Evolutionary conservation across 768 basidiomycete genomes (phyloP), one percentile per base, ranked within the genome.

Genomic region (Tephrocybe sp.): DNA sequence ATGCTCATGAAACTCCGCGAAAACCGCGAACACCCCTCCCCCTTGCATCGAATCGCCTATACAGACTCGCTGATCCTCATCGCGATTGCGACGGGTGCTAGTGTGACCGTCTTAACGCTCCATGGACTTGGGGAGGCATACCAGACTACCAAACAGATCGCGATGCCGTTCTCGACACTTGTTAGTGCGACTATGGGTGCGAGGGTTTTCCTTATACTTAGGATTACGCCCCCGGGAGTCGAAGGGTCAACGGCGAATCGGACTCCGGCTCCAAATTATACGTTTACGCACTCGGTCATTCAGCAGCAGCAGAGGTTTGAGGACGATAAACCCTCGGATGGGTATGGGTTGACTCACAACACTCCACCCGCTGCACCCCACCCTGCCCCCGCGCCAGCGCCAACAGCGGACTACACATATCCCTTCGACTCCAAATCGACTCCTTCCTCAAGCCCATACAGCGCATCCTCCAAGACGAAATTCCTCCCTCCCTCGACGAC

Each of bases 101-200:
- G 43, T 37, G 16, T 49, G 21, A 22, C 54, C 1, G 30, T 52
- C n/a, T 8, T 52, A 5, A 38, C 52, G 8, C 27, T 55, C 16
- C 51, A 48, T 21, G 15, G 15, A 13, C 47, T 55, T 4, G 34
- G 22, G 12, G 30, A 41, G 1, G 54, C 48, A 0, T 49, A 55
- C 26, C 50, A 52, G 34, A 31, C 52, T 11, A 37, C 21, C 11
- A 55, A 55, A 37, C 50, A 42, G 16, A 26, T 43, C 8, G 26
- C 47, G 1, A 30, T 51, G 4, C 46, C 54, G 7, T 55, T 42
- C 26, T 42, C 45, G 18, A 48, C 49, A 2, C 46, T 55, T 8
- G 38, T 55, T 9, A 51, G 45, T 7, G 54, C 54, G 9, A 52
- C 54, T 1, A 55, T 52, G 40, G 54, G 54, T 5, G 49, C 54